Conservation (phyloP, 2,329 filamentous ascomycete genomes). For the Fusarium redolens region DNA sequence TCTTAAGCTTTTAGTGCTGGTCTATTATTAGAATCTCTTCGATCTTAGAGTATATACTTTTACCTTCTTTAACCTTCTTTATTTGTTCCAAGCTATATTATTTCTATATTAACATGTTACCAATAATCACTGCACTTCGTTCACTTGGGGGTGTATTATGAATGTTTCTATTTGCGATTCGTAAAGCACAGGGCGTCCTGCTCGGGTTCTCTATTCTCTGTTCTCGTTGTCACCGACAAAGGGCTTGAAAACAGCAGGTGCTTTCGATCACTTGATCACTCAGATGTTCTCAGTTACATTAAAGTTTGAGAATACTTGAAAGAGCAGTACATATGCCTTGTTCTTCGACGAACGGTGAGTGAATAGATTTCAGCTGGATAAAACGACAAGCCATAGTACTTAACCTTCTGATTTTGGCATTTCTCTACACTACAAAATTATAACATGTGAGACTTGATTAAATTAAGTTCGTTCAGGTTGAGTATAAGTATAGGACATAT, state of each 20-base stretch:
- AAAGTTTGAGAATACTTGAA: rapidly evolving
- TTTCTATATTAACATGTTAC: too few species aligned
- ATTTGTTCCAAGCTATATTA: too few species aligned
- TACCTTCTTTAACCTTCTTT: too few species aligned
- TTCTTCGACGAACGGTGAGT: rapidly evolving
- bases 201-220: neutral
- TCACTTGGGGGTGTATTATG: too few species aligned
- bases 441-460: neutral
- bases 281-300: rapidly evolving
- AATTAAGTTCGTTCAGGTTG: neutral
- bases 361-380: rapidly evolving
- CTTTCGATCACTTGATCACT: rapidly evolving
- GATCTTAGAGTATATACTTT: too few species aligned
- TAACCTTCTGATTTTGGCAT: neutral
- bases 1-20: too few species aligned
- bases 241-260: rapidly evolving
- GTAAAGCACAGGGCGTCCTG: rapidly evolving
- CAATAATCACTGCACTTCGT: too few species aligned
- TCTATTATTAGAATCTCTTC: too few species aligned
- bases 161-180: too few species aligned
- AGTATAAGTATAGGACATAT: neutral
- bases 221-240: rapidly evolving
- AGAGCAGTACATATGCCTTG: neutral
- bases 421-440: neutral
- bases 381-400: rapidly evolving